phyloP scores from a whole-genome alignment of 495 filamentous ascomycete species.

The Xylaria intraflava region DNA sequence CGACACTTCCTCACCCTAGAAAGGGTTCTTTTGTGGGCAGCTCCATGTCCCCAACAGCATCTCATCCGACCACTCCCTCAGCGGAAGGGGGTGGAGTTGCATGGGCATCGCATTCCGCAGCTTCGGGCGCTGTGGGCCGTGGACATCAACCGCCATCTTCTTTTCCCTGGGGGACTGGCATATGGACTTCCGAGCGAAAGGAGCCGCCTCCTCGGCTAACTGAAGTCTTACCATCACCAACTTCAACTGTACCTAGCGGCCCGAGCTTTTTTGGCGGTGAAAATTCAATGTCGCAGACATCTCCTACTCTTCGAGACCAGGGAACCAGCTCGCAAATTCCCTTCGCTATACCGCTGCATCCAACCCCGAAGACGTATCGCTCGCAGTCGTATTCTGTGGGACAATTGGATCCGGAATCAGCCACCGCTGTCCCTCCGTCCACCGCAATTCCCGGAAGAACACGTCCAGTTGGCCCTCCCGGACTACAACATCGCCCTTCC shows the following conservation, averaged over 20 bases:
- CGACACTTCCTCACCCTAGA: constrained; percentile 35
- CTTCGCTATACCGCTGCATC: constrained; percentile 84
- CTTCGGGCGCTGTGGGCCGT: constrained; percentile 47
- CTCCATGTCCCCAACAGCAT: constrained; percentile 67
- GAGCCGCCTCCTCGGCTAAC: constrained; percentile 66
- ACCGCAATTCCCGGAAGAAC: constrained; percentile 45
- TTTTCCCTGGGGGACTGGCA: constrained; percentile 69
- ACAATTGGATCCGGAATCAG: constrained; percentile 70
- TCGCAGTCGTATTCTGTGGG: constrained; percentile 97
- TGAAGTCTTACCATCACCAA: constrained; percentile 72
- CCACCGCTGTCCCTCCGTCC: constrained; percentile 36
- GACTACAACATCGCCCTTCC: constrained; percentile 73
- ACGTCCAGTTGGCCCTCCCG: constrained; percentile 51
- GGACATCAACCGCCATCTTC: constrained; percentile 49
- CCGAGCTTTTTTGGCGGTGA: constrained; percentile 42
- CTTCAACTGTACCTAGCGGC: constrained; percentile 51
- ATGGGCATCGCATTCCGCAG: constrained; percentile 55
- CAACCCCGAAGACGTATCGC: constrained; percentile 84
- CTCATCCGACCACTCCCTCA: constrained; percentile 68
- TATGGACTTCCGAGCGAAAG: constrained; percentile 73
- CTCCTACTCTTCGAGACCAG: constrained; percentile 38
- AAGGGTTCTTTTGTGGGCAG: constrained; percentile 57
- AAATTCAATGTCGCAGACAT: constrained; percentile 32
- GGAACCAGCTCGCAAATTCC: constrained; percentile 61
- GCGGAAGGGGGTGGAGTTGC: constrained; percentile 46